Base-by-base conservation (phyloP, 2,329 filamentous ascomycete genomes). In the Aureobasidium zeae region DNA sequence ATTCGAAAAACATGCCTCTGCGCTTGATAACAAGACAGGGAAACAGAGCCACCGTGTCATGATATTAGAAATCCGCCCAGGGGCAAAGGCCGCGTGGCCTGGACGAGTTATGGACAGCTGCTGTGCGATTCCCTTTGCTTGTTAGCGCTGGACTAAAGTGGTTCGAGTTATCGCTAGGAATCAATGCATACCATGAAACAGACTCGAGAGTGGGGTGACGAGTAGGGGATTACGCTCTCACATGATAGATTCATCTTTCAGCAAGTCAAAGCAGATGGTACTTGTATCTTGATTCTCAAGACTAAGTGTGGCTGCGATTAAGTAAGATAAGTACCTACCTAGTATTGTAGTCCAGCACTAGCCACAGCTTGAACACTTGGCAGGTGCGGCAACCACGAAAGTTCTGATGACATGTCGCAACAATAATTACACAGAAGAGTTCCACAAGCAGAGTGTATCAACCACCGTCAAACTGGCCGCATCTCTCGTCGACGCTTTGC, bases 11-110 rank as follows among this genome's bases (percentile, higher is more conserved):
- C n/a, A n/a, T n/a, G n/a, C n/a, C n/a, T n/a, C n/a, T n/a, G n/a
- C n/a, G n/a, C n/a, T n/a, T n/a, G n/a, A n/a, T n/a, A n/a, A n/a
- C n/a, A n/a, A n/a, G n/a, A n/a, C n/a, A n/a, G n/a, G n/a, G n/a
- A n/a, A n/a, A n/a, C n/a, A n/a, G 37, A 31, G 37, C 28, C 37
- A 41, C 37, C 37, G 37, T 41, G 37, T 41, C 37, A 41, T 41
- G 10, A 31, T n/a, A 28, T 19, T 32, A 22, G 28, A 31, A 25
- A n/a, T 41, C 10, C 31, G 16, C 20, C 37, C 31, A 7, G 21
- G 17, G 37, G 25, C 4, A n/a, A 32, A 32, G 37, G 37, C 37
- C 37, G 37, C 37, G 37, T 41, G 37, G 37, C 37, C 37, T 41
- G 6, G 28, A 8, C 19, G 30, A 30, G 36, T 19, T 32, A 5